Base-by-base conservation (phyloP, 768 basidiomycete species). In the Suillus spraguei region DNA sequence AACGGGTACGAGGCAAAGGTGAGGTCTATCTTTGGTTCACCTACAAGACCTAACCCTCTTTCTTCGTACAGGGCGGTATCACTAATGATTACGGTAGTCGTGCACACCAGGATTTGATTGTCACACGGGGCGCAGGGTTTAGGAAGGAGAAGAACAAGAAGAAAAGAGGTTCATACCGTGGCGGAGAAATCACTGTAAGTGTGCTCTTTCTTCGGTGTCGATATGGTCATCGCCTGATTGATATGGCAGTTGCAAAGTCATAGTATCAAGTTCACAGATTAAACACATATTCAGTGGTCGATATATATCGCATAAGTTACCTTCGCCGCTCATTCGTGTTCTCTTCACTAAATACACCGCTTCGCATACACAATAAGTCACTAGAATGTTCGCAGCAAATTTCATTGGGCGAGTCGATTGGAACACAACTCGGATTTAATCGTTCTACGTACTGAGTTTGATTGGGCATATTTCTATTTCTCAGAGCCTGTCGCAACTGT, bases 61-160 rank as follows among this genome's bases (percentile, higher is more conserved):
- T 38, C n/a, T 32, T 11, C 60, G 22, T 22, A 17, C 66, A 90
- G 92, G 82, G 86, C 3, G 93, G 85, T 0, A 80, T 81, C 1
- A 66, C 66, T 28, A 88, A 88, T 65, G 97, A 99, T 72, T 99
- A 99, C 68, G 97, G 97, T 22, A 89, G 87, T 36, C 84, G 83
- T 61, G 97, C 97, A 0, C 87, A 89, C 67, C 82, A 84, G 44
- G 97, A 99, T 76, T 80, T 99, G 65, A 90, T 97, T 66, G 92
- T 95, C 33, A 99, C 97, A 4, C 86, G 95, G 1, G 97, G 97
- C 3, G 90, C 92, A 55, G 94, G 94, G 3, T 99, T 99, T 82
- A 85, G 95, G 61, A 99, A 99, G 77, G 97, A 97, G 83, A 99
- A 99, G 79, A 98, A 97, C 80, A 99, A 99, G 86, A 99, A 99